These are phyloP conservation scores for Cyclotella atomus DNA, from an alignment of 108 stramenopile species.

Conservation along the genomic window DNA sequence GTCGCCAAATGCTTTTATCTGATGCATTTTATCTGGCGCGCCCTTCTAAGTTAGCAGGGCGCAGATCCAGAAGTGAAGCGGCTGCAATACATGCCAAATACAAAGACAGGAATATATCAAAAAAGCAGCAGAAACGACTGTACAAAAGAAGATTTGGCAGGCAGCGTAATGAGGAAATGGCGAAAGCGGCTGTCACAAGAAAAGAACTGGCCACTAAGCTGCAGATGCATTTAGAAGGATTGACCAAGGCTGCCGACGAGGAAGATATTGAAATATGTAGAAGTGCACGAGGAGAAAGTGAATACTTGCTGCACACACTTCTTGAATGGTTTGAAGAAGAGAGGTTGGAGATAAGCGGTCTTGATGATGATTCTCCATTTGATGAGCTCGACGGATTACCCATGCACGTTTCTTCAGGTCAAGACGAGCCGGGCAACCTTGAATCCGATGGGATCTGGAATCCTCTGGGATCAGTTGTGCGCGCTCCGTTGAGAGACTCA, in stretches of 20 bases:
- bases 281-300: neutral
- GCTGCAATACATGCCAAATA: constrained; percentile 48
- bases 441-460: neutral
- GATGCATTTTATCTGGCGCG: constrained; percentile 48
- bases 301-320: constrained; percentile 17
- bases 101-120: constrained; percentile 44
- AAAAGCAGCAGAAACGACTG: constrained; percentile 44
- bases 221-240: constrained; percentile 25
- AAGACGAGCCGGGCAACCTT: neutral
- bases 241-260: neutral
- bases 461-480: constrained; percentile 26
- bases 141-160: constrained; percentile 38
- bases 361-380: no score
- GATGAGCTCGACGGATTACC: neutral
- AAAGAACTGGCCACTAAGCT: constrained; percentile 39
- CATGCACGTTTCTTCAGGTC: neutral
- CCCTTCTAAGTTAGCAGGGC: constrained; percentile 35
- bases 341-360: no score
- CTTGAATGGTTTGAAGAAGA: constrained; percentile 12
- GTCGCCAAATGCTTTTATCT: constrained; percentile 39
- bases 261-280: neutral
- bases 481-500: constrained; percentile 22
- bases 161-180: constrained; percentile 40
- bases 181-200: constrained; percentile 23
- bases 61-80: constrained; percentile 16